These are phyloP conservation scores for Candida peoriensis DNA, from an alignment of 805 yeast species.

Conservation along the genomic window DNA sequence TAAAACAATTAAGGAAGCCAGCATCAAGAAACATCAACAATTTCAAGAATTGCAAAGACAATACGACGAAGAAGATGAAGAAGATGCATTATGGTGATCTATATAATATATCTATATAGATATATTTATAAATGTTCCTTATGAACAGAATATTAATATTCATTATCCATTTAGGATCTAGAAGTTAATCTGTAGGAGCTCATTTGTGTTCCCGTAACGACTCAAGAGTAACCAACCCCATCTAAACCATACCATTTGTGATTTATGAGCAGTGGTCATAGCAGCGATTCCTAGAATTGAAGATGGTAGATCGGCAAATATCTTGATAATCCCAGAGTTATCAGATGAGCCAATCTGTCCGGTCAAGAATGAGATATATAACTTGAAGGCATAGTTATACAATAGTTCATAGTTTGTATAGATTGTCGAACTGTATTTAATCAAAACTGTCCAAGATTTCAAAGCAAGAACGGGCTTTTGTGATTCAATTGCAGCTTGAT, in stretches of 20 bases:
- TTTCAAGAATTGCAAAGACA: constrained; percentile 23
- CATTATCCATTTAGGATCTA: constrained; percentile 4
- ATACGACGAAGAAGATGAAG: constrained; percentile 28
- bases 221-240: constrained; percentile 81
- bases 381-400: not conserved
- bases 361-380: too few species aligned
- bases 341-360: too few species aligned
- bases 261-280: constrained; percentile 75
- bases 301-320: constrained; percentile 29
- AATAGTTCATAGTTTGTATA: constrained; percentile 11
- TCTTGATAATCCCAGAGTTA: constrained; percentile 26
- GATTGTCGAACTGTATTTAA: constrained; percentile 45
- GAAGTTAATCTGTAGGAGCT: constrained; percentile 33
- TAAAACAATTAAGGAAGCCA: constrained; percentile 1
- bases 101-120: constrained; percentile 1
- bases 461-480: constrained; percentile 23
- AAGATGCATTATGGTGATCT: constrained; percentile 24
- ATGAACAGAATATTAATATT: constrained; percentile 4
- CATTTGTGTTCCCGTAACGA: constrained; percentile 74
- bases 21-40: constrained; percentile 7
- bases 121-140: not conserved
- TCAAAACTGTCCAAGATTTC: constrained; percentile 27
- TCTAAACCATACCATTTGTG: constrained; percentile 95
- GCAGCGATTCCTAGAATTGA: constrained; percentile 46
- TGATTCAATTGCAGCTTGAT: constrained; percentile 33